Conservation (phyloP, 2,329 filamentous ascomycete genomes). For the Iodosphaeria phyllophila region DNA sequence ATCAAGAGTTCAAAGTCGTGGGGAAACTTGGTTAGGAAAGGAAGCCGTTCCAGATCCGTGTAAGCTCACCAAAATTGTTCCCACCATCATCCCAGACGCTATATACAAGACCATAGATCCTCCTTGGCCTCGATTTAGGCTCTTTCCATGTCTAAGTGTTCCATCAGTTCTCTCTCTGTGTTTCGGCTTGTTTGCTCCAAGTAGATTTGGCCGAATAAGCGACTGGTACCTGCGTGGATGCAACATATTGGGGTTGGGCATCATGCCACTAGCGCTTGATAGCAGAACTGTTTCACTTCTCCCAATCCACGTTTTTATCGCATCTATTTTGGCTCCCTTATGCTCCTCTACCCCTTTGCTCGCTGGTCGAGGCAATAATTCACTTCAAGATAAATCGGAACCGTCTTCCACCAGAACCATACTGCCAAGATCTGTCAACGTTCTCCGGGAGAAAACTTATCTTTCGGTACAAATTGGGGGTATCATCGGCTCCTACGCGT, state of each 20-base stretch:
- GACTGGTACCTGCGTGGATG: slow-evolving; percentile 8
- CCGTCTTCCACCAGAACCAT: slow-evolving; percentile 41
- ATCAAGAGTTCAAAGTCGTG: too few species aligned
- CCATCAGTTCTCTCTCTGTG: slow-evolving; percentile 29
- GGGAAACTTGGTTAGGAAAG: too few species aligned
- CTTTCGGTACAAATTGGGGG: slow-evolving; percentile 70
- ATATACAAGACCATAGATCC: too few species aligned
- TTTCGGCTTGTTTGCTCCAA: slow-evolving; percentile 29
- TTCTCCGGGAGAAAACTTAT: slow-evolving; percentile 40
- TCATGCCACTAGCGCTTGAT: slow-evolving; percentile 15
- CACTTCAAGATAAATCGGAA: slow-evolving; percentile 33
- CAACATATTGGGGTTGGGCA: slow-evolving; percentile 12
- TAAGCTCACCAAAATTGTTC: too few species aligned
- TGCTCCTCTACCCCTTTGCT: slow-evolving; percentile 9
- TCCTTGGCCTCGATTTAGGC: too few species aligned
- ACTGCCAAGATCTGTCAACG: slow-evolving; percentile 36
- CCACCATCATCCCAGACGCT: too few species aligned
- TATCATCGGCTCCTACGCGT: slow-evolving; percentile 67
- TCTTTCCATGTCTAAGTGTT: too few species aligned
- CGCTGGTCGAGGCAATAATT: slow-evolving; percentile 12
- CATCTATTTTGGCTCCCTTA: slow-evolving; percentile 10
- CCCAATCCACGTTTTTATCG: slow-evolving; percentile 9
- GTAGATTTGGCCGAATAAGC: slow-evolving; percentile 18
- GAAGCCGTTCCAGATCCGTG: too few species aligned
- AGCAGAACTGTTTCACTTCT: slow-evolving; percentile 11